Base-by-base conservation (phyloP, 176 grass and related monocot genomes). In the Dactylis glomerata region DNA sequence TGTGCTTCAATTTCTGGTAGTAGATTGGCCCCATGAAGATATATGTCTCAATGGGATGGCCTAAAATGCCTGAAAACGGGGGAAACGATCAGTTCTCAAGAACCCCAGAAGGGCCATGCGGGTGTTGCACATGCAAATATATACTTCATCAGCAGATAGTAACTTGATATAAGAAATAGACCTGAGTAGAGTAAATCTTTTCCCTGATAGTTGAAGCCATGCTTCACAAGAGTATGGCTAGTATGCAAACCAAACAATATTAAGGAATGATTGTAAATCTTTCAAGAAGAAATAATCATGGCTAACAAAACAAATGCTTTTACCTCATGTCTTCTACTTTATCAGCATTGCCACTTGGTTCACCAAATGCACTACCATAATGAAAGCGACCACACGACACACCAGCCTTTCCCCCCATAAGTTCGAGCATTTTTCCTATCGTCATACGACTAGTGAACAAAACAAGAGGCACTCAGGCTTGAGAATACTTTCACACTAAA, bases 11-110 rank as follows among this genome's bases (percentile, higher is more conserved):
- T 72, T 97, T 97, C 78, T 94, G 95, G 63, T 94, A 97, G 79
- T 94, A 97, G 70, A 97, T 97, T 79, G 92, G 95, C 64, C 92
- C 95, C 92, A 97, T 97, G 73, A 97, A 97, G 34, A 97, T 91
- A 73, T 94, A 97, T 56, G 95, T 84, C 88, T 94, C 86, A 37
- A 92, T 76, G 41, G 95, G 95, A 88, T 83, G 84, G 40, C 95
- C 95, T 58, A 90, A 80, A 82, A 94, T 97, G 56, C 95, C 95
- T 97, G 88, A 82, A 77, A 86, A 33, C 16, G 5, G 19, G 30
- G 20, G 20, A 65, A 56, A 77, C 0, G 26, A 36, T 57, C 47
- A 58, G 58, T 51, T 46, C 3, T n/a, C 19, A 64, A 44, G 44
- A 63, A 55, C 44, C 34, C 70, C 27, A 30, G 30, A 15, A 84